A percentile compares a stretch with the other conserved stretches of the same genome.
These are phyloP conservation scores for Leucocoprinus sp. DNA, from an alignment of 768 basidiomycete genomes.

Conservation along the genomic window DNA sequence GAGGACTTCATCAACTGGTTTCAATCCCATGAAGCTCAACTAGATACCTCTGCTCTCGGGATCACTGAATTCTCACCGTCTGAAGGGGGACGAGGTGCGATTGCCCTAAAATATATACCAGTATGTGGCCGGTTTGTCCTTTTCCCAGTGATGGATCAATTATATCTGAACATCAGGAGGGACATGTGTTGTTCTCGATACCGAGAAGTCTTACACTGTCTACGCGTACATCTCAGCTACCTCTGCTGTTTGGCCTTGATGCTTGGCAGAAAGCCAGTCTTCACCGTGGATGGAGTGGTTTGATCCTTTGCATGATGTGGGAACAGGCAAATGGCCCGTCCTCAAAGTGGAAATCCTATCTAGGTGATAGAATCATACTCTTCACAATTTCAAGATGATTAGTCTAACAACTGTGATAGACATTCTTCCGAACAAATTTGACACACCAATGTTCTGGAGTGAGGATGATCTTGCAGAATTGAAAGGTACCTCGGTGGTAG, in stretches of 20 bases:
- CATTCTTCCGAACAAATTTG: constrained; percentile 63
- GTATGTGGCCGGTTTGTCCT: constrained; percentile 27
- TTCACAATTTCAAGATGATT: background rate
- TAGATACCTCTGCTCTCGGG: constrained; percentile 42
- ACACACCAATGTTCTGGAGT: constrained; percentile 94
- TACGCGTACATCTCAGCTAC: constrained; percentile 65
- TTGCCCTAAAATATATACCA: constrained; percentile 67
- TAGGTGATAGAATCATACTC: constrained; percentile 34
- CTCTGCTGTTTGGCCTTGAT: constrained; percentile 44
- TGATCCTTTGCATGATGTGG: constrained; percentile 97
- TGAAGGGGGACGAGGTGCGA: constrained; percentile 62
- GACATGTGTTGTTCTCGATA: constrained; percentile 70
- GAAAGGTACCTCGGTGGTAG: constrained; percentile 78
- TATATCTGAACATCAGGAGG: constrained; percentile 46
- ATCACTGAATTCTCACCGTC: constrained; percentile 37
- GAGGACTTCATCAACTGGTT: constrained; percentile 52
- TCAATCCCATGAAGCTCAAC: constrained; percentile 33
- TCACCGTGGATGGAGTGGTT: constrained; percentile 71
- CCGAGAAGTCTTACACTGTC: constrained; percentile 75
- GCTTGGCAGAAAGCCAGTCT: constrained; percentile 59
- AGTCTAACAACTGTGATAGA: constrained; percentile 25
- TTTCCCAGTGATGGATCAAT: background rate
- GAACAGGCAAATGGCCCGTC: constrained; percentile 58
- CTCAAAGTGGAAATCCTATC: constrained; percentile 67
- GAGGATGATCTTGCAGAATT: constrained; percentile 66